Evolutionary conservation across 371 early-diverging fungal species (phyloP).

Genomic region (Coemansia sp.): DNA sequence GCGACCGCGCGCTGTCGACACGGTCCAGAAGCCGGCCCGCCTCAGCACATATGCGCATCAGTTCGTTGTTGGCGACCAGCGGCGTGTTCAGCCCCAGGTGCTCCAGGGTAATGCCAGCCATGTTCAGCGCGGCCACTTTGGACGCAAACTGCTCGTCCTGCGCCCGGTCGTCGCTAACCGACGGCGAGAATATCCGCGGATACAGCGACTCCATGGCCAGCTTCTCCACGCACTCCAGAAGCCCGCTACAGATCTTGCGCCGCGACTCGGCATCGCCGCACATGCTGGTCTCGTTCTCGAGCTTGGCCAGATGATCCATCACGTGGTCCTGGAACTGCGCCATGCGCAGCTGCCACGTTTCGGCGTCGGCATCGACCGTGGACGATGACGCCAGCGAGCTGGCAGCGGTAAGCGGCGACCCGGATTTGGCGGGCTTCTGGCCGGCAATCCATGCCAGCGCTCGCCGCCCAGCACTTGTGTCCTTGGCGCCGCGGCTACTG

Average conservation of each 20-base stretch:
- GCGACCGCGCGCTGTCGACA: conserved; percentile 28
- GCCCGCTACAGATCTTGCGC: conserved; percentile 11
- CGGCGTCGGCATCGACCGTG: background rate
- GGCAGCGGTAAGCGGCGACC: conserved; percentile 8
- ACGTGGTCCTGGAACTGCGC: conserved; percentile 16
- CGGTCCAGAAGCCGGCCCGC: conserved; percentile 22
- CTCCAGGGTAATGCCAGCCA: conserved; percentile 58
- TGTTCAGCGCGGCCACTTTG: conserved; percentile 68
- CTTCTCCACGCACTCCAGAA: conserved; percentile 44
- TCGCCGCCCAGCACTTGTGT: background rate
- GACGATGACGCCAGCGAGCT: background rate
- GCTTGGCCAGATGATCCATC: conserved; percentile 4
- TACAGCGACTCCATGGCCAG: conserved; percentile 34
- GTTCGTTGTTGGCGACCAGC: conserved; percentile 2
- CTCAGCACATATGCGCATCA: conserved; percentile 22
- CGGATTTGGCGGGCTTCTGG: background rate
- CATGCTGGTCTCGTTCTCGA: conserved; percentile 41
- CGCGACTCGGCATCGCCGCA: conserved; percentile 46
- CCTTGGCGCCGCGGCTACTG: conserved; percentile 5
- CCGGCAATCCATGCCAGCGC: conserved; percentile 28
- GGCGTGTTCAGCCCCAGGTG: conserved; percentile 60
- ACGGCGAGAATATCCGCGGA: conserved; percentile 27
- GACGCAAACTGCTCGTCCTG: conserved; percentile 67
- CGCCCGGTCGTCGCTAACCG: conserved; percentile 55
- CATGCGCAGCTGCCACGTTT: conserved; percentile 33